phyloP scores from a whole-genome alignment of 2,329 filamentous ascomycete genomes.

The Amphichorda felina region DNA sequence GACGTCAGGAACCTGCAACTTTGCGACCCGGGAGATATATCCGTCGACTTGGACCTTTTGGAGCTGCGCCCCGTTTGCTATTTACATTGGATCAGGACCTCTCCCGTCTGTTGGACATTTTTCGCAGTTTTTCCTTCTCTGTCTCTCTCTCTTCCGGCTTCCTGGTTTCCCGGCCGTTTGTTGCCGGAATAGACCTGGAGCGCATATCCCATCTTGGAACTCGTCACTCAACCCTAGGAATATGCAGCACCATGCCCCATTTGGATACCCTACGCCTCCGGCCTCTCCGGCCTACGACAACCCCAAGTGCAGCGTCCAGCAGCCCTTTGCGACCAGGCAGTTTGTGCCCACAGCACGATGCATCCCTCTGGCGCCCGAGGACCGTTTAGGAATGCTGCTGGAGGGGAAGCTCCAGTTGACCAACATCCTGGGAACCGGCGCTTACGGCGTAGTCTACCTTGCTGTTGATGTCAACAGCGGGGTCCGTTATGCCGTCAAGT shows the following conservation, averaged over 20 bases:
- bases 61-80: conserved; percentile 11
- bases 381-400: conserved; percentile 73
- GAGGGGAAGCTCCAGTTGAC: conserved; percentile 75
- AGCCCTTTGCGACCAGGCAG: conserved; percentile 4
- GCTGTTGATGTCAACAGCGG: conserved; percentile 75
- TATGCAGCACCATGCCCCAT: conserved; percentile 48
- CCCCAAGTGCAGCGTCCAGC: conserved; percentile 29
- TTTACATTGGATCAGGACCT: conserved; percentile 12
- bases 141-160: not conserved
- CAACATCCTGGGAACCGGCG: conserved; percentile 79
- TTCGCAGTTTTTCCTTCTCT: conserved; percentile 10
- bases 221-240: conserved; percentile 12
- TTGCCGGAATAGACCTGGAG: not conserved
- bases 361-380: conserved; percentile 59
- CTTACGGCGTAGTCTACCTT: conserved; percentile 92
- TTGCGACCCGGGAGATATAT: conserved; percentile 2
- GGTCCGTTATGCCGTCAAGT: conserved; percentile 87
- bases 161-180: not conserved
- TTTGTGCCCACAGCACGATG: conserved; percentile 22
- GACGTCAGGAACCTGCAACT: conserved; percentile 22
- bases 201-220: not conserved
- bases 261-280: conserved; percentile 46
- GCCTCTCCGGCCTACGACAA: conserved; percentile 43
- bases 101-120: conserved; percentile 11
- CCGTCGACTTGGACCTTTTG: not conserved